A percentile compares a stretch with the other conserved stretches of the same genome.
Evolutionary conservation across 176 grass and related monocot species (phyloP).

Genomic region (Juncus effusus): DNA sequence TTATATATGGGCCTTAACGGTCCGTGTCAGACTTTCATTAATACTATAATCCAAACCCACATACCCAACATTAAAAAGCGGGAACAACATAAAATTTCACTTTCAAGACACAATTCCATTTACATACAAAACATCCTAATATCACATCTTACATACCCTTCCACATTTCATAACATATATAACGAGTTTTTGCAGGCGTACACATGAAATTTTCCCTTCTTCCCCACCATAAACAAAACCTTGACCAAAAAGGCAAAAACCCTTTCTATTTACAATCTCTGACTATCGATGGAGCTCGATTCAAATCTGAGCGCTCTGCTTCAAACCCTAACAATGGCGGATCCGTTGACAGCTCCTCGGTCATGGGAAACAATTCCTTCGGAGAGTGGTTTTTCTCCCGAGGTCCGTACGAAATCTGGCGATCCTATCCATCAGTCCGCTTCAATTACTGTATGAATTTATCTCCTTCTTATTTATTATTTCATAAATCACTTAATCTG

Average conservation of each 20-base stretch:
- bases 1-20: no score
- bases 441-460: conserved; percentile 57
- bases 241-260: background rate
- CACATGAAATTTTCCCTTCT: background rate
- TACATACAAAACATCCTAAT: no score
- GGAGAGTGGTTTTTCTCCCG: conserved; percentile 28
- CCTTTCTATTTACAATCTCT: background rate
- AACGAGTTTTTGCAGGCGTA: no score
- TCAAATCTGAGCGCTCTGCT: conserved; percentile 61
- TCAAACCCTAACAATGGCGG: conserved; percentile 51
- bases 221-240: background rate
- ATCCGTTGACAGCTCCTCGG: conserved; percentile 42
- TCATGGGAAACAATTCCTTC: conserved; percentile 59
- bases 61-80: no score
- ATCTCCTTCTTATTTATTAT: conserved; percentile 17
- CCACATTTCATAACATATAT: no score
- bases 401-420: conserved; percentile 7
- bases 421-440: conserved; percentile 54
- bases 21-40: no score
- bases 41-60: no score
- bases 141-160: no score
- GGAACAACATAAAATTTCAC: no score
- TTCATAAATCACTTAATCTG: background rate
- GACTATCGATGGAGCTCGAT: conserved; percentile 57
- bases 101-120: no score